phyloP scores from a whole-genome alignment of 305 asterid species.

The Fraxinus platypoda region DNA sequence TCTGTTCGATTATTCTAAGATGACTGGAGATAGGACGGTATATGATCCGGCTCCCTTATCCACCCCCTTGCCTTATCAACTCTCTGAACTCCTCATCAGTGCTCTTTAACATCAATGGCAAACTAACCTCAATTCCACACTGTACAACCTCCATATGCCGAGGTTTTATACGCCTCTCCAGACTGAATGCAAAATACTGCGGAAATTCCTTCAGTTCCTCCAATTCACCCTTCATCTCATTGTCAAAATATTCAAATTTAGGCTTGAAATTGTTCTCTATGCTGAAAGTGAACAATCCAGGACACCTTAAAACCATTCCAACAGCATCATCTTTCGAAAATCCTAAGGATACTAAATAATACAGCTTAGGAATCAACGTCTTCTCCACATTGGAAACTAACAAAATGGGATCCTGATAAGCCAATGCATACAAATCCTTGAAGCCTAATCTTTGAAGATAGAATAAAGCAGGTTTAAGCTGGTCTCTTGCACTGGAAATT shows the following conservation, averaged over 20 bases:
- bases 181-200: constrained; percentile 77
- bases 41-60: background rate
- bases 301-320: constrained; percentile 77
- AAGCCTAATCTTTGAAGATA: constrained; percentile 75
- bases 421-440: constrained; percentile 49
- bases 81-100: constrained; percentile 64
- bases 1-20: background rate
- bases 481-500: constrained; percentile 60
- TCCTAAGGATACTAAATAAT: constrained; percentile 55
- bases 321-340: constrained; percentile 52
- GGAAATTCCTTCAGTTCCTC: constrained; percentile 72
- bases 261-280: constrained; percentile 83
- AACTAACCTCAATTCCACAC: constrained; percentile 42
- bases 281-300: constrained; percentile 74
- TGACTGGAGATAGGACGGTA: background rate
- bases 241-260: constrained; percentile 58
- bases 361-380: constrained; percentile 73
- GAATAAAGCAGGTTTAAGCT: constrained; percentile 74
- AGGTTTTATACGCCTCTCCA: constrained; percentile 81
- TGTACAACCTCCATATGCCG: constrained; percentile 49
- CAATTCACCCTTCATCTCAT: constrained; percentile 62
- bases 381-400: constrained; percentile 79
- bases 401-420: constrained; percentile 66
- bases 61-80: constrained; percentile 28
- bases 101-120: constrained; percentile 61